Conservation (phyloP, 192 early-diverging fungal genomes). For the Mortierella alpina region DNA sequence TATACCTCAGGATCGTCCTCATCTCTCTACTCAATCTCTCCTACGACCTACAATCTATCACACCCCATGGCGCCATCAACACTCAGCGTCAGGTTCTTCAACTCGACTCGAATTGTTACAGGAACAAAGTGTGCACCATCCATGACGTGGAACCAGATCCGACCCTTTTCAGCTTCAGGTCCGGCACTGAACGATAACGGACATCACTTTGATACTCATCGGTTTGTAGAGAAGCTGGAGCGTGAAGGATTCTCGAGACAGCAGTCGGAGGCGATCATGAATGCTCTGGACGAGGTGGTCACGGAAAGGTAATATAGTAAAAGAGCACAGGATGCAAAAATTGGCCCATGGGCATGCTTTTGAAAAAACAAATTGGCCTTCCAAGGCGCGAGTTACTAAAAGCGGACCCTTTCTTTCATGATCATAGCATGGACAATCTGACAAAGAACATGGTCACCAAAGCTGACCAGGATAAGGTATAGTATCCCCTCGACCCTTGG, state of each 20-base stretch:
- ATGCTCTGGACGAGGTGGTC: constrained; percentile 75
- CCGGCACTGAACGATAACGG: constrained; percentile 6
- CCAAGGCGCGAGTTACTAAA: neutral
- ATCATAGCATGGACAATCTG: constrained; percentile 67
- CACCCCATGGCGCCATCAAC: too few species aligned
- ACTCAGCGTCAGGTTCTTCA: neutral
- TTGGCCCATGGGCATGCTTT: neutral
- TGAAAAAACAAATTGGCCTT: neutral
- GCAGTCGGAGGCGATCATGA: constrained; percentile 83
- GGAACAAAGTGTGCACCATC: neutral
- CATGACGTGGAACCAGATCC: constrained; percentile 9
- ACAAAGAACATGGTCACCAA: constrained; percentile 79
- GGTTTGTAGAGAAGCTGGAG: constrained; percentile 78
- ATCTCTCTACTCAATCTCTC: too few species aligned
- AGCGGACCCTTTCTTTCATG: neutral
- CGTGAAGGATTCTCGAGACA: constrained; percentile 74
- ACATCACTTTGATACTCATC: constrained; percentile 85
- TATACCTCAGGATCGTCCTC: too few species aligned
- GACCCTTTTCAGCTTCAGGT: constrained; percentile 23
- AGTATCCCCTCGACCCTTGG: neutral
- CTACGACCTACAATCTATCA: too few species aligned
- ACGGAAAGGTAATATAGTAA: constrained; percentile 68
- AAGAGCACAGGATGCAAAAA: neutral
- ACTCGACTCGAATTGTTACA: neutral
- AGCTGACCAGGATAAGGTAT: constrained; percentile 82